Conservation (phyloP, 2,329 filamentous ascomycete species). For the Calonectria honghensis region DNA sequence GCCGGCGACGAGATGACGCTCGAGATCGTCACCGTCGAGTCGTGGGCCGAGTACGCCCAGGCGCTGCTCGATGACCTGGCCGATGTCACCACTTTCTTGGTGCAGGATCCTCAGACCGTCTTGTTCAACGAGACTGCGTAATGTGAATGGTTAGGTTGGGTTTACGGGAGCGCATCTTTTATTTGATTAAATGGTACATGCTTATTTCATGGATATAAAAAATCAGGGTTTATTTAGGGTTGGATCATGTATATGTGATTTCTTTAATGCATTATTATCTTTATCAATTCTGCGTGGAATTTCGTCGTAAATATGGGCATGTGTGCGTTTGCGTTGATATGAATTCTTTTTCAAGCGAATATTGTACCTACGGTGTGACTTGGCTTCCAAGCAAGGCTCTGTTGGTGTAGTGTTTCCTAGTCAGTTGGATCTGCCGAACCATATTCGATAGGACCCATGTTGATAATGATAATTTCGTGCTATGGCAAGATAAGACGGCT, state of each 20-base stretch:
- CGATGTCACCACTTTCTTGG: slow-evolving; percentile 48
- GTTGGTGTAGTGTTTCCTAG: no score
- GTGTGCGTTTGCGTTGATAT: not conserved
- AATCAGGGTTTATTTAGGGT: not conserved
- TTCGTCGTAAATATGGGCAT: not conserved
- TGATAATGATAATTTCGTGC: no score
- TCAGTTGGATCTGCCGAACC: no score
- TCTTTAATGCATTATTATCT: not conserved
- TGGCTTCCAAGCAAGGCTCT: no score
- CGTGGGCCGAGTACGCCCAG: slow-evolving; percentile 71
- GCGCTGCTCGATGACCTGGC: slow-evolving; percentile 71
- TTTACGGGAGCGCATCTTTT: slow-evolving; percentile 14
- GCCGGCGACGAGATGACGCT: slow-evolving; percentile 70
- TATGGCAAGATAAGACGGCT: not conserved
- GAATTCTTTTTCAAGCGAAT: not conserved
- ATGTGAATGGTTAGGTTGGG: not conserved
- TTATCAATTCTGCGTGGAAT: not conserved
- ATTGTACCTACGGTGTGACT: no score
- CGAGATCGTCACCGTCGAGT: slow-evolving; percentile 77
- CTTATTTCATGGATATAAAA: not conserved
- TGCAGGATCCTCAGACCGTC: slow-evolving; percentile 14
- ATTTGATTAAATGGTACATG: not conserved
- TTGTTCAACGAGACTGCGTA: slow-evolving; percentile 16
- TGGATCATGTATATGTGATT: slow-evolving; percentile 4
- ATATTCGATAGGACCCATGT: no score